phyloP scores from a whole-genome alignment of 306 rosid species.

The Vicia sativa region DNA sequence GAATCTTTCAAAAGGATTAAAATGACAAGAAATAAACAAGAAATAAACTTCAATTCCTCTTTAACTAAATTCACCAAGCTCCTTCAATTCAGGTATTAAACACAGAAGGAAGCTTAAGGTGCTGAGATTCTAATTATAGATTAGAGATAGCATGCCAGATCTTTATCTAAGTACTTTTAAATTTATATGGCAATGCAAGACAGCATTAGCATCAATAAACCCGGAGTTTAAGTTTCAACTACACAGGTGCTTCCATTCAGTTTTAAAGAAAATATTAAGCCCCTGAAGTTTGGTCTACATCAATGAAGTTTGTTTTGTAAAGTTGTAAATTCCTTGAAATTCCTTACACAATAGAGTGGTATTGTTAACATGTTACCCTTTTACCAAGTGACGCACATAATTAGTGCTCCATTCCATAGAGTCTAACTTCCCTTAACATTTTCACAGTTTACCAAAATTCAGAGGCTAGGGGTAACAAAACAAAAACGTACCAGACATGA shows the following conservation, averaged over 20 bases:
- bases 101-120: slow-evolving; percentile 15
- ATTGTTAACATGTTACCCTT: neutral
- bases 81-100: slow-evolving; percentile 12
- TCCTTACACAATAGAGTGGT: slow-evolving; percentile 2
- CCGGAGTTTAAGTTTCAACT: neutral
- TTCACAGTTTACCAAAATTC: neutral
- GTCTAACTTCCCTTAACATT: neutral
- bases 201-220: neutral
- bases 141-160: slow-evolving; percentile 5
- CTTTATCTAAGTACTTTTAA: slow-evolving; percentile 1
- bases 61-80: slow-evolving; percentile 16
- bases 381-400: neutral
- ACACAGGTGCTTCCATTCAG: slow-evolving; percentile 3
- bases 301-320: neutral
- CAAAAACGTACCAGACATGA: neutral
- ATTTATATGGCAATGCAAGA: slow-evolving; percentile 4
- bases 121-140: neutral
- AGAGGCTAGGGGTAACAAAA: neutral
- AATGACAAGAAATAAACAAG: too few species aligned
- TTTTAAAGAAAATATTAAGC: neutral
- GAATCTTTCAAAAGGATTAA: too few species aligned
- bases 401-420: neutral
- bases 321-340: neutral
- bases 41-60: slow-evolving; percentile 4
- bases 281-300: neutral